A percentile compares a stretch with the other conserved stretches of the same genome.
Conservation (phyloP, 192 early-diverging fungal species). For the Hyaloraphidium curvatum region DNA sequence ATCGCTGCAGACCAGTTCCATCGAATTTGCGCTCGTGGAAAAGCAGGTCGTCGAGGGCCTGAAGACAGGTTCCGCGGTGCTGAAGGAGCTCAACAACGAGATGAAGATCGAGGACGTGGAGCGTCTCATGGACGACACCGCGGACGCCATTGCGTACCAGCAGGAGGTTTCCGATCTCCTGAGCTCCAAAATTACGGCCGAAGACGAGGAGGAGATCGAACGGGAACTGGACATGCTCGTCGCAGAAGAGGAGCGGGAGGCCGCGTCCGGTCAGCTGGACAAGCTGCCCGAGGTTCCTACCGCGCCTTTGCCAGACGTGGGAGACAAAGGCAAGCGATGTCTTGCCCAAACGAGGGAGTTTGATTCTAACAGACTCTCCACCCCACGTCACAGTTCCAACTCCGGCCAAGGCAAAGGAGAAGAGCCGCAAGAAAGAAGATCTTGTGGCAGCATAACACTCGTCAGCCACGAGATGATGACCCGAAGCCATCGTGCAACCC, state of each 20-base stretch:
- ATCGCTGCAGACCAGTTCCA: slow-evolving; percentile 38
- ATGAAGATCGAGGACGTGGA: slow-evolving; percentile 83
- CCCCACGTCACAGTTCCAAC: too few species aligned
- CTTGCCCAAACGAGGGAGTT: too few species aligned
- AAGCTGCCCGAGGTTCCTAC: background rate
- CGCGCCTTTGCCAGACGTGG: too few species aligned
- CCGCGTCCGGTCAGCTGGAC: background rate
- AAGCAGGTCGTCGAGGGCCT: slow-evolving; percentile 71
- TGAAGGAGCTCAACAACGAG: slow-evolving; percentile 67
- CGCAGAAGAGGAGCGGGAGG: slow-evolving; percentile 28
- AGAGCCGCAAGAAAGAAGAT: too few species aligned
- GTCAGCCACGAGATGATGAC: too few species aligned
- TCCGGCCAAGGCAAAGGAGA: too few species aligned
- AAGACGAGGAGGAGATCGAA: slow-evolving; percentile 75
- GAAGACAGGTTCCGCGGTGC: slow-evolving; percentile 62
- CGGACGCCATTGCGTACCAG: slow-evolving; percentile 88
- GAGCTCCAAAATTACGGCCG: slow-evolving; percentile 43
- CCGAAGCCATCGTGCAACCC: too few species aligned
- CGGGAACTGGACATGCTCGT: slow-evolving; percentile 54
- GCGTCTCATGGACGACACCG: slow-evolving; percentile 85
- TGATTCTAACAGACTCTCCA: too few species aligned
- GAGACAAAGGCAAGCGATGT: too few species aligned
- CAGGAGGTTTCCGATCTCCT: slow-evolving; percentile 70
- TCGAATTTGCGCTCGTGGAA: slow-evolving; percentile 86
- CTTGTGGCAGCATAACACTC: too few species aligned